These are phyloP conservation scores for Claviceps paspali DNA, from an alignment of 2,329 filamentous ascomycete genomes.

Conservation along the genomic window DNA sequence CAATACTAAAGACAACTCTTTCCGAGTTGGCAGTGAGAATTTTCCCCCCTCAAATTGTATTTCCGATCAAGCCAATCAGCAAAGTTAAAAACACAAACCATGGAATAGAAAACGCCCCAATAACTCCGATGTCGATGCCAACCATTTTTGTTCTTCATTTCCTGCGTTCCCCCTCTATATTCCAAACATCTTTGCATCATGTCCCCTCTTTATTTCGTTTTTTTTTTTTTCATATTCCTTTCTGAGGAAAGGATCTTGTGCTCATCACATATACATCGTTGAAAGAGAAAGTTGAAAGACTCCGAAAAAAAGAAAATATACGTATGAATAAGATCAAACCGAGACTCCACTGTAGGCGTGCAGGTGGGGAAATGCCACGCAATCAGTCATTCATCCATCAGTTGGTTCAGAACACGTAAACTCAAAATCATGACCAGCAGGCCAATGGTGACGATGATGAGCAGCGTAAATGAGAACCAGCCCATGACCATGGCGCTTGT, in stretches of 20 bases:
- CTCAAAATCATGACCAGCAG: slow-evolving; percentile 93
- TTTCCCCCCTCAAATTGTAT: too few relatives aligned
- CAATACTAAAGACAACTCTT: too few relatives aligned
- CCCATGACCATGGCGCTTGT: slow-evolving; percentile 91
- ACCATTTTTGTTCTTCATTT: too few relatives aligned
- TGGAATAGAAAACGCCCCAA: slow-evolving; percentile 7
- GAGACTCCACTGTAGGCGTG: too few relatives aligned
- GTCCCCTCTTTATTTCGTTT: slow-evolving; percentile 1
- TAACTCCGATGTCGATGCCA: slow-evolving; percentile 22
- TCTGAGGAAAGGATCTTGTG: slow-evolving; percentile 12
- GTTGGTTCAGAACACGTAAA: slow-evolving; percentile 60
- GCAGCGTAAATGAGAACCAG: slow-evolving; percentile 88
- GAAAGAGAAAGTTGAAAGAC: not conserved
- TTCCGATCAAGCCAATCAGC: too few relatives aligned
- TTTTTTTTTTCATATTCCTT: too few relatives aligned
- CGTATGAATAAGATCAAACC: too few relatives aligned
- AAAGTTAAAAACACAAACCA: not conserved
- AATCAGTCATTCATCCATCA: slow-evolving; percentile 18
- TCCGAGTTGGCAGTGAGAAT: too few relatives aligned
- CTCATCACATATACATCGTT: slow-evolving; percentile 4
- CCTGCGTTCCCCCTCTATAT: slow-evolving; percentile 1
- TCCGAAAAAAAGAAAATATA: not conserved
- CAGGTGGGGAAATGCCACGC: too few relatives aligned
- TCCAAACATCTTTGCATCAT: slow-evolving; percentile 5
- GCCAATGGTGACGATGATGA: slow-evolving; percentile 92